These are phyloP conservation scores for Aspergillus bombycis DNA, from an alignment of 2,329 filamentous ascomycete genomes.

Conservation along the genomic window DNA sequence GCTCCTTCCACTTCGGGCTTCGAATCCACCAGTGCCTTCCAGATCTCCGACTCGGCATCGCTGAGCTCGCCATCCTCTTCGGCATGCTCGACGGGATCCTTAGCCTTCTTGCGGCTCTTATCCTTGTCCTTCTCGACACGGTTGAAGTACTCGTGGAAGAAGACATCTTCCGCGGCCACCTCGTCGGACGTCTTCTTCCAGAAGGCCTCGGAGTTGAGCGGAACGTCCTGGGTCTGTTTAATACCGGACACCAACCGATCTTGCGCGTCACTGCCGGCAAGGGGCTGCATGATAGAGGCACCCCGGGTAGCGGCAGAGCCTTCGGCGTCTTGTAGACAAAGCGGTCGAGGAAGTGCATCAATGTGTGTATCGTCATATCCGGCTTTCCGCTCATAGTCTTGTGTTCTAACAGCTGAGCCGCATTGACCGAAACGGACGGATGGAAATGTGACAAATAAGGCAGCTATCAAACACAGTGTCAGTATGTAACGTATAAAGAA, in stretches of 20 bases:
- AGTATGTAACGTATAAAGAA: not conserved
- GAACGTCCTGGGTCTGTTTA: conserved; percentile 62
- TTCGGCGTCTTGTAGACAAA: conserved; percentile 98
- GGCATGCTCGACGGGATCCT: conserved; percentile 51
- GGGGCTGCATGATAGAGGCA: conserved; percentile 93
- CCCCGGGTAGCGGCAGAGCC: conserved; percentile 68
- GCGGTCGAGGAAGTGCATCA: conserved; percentile 95
- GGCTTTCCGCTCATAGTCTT: conserved; percentile 81
- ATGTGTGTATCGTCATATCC: conserved; percentile 83
- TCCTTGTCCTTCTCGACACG: conserved; percentile 66
- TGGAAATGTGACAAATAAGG: conserved; percentile 85
- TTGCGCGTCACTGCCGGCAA: conserved; percentile 65
- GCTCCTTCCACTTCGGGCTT: conserved; percentile 73
- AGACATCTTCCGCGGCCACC: conserved; percentile 87
- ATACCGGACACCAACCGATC: conserved; percentile 64
- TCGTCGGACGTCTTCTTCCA: conserved; percentile 89
- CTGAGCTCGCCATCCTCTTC: conserved; percentile 54
- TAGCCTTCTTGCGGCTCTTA: conserved; percentile 54
- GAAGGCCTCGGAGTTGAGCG: conserved; percentile 85
- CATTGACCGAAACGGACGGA: conserved; percentile 86
- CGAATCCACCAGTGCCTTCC: conserved; percentile 84
- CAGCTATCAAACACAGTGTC: conserved; percentile 38
- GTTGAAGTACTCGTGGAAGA: conserved; percentile 98
- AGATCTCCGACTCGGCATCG: conserved; percentile 77
- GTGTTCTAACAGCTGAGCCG: conserved; percentile 69